Percentiles rank a stretch among this genome's conserved stretches.
Conservation (phyloP, 1,284 basidiomycete genomes). For the Cronartium ribicola region DNA sequence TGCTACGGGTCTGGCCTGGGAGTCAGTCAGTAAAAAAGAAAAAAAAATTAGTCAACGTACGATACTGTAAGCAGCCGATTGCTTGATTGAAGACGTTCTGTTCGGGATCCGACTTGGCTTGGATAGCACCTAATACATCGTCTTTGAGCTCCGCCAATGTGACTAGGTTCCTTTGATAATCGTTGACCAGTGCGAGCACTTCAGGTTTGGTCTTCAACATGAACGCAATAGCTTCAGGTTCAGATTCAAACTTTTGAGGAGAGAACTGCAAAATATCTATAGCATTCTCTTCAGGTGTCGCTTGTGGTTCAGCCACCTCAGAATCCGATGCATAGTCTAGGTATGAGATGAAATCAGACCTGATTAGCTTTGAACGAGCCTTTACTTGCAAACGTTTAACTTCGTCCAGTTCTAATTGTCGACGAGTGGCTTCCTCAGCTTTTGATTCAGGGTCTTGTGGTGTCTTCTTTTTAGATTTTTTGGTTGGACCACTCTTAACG, state of each 20-base stretch:
- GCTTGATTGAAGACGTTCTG: slow-evolving; percentile 10
- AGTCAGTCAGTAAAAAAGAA: not conserved
- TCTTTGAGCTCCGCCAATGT: slow-evolving; percentile 12
- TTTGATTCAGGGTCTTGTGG: slow-evolving; percentile 45
- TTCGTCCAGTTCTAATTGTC: slow-evolving; percentile 38
- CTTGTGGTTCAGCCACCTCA: slow-evolving; percentile 16
- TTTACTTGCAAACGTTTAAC: slow-evolving; percentile 39
- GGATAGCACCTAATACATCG: not conserved
- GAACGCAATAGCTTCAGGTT: slow-evolving; percentile 33
- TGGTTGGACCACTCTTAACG: slow-evolving; percentile 7
- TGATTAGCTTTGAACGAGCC: slow-evolving; percentile 19
- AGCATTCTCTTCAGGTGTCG: not conserved
- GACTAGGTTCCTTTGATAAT: slow-evolving; percentile 20
- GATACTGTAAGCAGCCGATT: slow-evolving; percentile 26
- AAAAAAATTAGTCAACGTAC: not conserved
- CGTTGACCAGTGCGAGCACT: slow-evolving; percentile 21
- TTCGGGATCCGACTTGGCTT: slow-evolving; percentile 11
- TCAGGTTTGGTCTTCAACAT: slow-evolving; percentile 39
- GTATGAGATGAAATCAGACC: slow-evolving; percentile 25
- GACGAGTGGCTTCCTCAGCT: slow-evolving; percentile 42
- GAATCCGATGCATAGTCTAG: slow-evolving; percentile 37
- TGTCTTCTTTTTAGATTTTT: slow-evolving; percentile 45
- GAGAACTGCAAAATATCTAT: not conserved
- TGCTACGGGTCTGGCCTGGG: no score
- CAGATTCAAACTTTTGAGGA: slow-evolving; percentile 31